Evolutionary conservation across 805 yeast genomes (phyloP), one percentile per base, ranked within the genome.

Genomic region (Myxozyma geophila): DNA sequence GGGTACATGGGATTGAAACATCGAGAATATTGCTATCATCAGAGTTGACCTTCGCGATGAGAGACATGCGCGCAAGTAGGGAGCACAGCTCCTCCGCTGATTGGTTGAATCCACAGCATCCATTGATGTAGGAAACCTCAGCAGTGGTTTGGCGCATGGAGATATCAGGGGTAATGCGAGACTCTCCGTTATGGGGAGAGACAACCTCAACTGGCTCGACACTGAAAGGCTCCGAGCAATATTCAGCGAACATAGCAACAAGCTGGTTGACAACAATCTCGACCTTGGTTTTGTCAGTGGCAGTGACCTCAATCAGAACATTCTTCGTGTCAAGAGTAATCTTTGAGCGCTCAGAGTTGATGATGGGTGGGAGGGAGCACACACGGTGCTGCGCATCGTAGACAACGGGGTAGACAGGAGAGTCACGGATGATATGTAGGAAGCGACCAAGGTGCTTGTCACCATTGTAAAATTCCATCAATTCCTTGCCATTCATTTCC

Each of bases 351-450:
- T 95, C 88, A 44, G 96, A 88, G 80, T 95, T 95, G 80, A 95
- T 96, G 74, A 95, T 88, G 68, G 99, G 99, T 57, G 99, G 99
- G 81, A 95, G 78, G 7, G 98, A 92, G 72, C 96, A 87, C 58
- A 95, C 95, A 8, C 83, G 82, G 72, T 87, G 83, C 48, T 85
- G 81, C 62, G 87, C 77, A 77, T 95, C 99, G 71, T 87, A 82
- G 71, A 93, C 89, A 43, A 92, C 91, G 33, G 99, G 99, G 77
- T 84, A 90, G 56, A 89, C 95, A 33, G 96, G 96, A 39, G 92
- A 87, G 76, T 90, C 90, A 73, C 85, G 87, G 75, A 95, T 90
- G 72, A 95, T 89, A 74, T 88, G 96, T 71, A 93, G 84, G 78
- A 84, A 95, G 76, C 89, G 89, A 70, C 96, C 92, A 72, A 95